A percentile compares a stretch with the other conserved stretches of the same genome.
Conservation (phyloP, 495 filamentous ascomycete genomes). For the Penicillium desertorum region DNA sequence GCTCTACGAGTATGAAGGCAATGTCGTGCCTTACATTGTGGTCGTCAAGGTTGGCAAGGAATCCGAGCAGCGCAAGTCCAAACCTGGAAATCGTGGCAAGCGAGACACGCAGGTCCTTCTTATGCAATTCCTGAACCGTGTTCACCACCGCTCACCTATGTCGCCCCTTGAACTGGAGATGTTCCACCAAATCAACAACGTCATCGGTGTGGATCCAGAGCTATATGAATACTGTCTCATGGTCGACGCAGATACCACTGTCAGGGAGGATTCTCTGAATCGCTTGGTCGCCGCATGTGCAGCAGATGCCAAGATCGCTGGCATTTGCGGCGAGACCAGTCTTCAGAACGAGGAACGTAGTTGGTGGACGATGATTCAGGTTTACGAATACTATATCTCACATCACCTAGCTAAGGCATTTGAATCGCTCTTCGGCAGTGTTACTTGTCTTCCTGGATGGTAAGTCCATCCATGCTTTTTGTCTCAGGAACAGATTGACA, state of each 20-base stretch:
- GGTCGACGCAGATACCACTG: constrained; percentile 97
- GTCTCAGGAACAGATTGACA: constrained; percentile 7
- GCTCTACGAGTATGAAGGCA: constrained; percentile 95
- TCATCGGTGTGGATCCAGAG: constrained; percentile 96
- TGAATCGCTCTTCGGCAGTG: constrained; percentile 90
- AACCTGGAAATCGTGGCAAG: constrained; percentile 97
- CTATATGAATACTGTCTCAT: constrained; percentile 97
- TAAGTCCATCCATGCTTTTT: constrained; percentile 48
- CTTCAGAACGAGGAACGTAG: constrained; percentile 89
- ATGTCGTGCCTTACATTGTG: constrained; percentile 94
- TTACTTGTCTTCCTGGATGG: constrained; percentile 98
- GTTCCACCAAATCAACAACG: constrained; percentile 98
- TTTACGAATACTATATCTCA: constrained; percentile 97
- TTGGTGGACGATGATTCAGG: constrained; percentile 99
- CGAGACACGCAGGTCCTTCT: constrained; percentile 90
- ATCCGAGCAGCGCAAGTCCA: constrained; percentile 85
- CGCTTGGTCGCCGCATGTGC: constrained; percentile 89
- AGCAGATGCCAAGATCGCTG: constrained; percentile 92
- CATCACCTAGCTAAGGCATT: constrained; percentile 94
- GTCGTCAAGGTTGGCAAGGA: constrained; percentile 97
- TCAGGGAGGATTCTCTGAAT: constrained; percentile 88
- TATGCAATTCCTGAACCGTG: constrained; percentile 90
- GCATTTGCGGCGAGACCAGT: constrained; percentile 96
- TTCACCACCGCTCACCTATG: constrained; percentile 92
- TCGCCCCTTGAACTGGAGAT: constrained; percentile 94